A percentile compares a stretch with the other conserved stretches of the same genome.
These are phyloP conservation scores for Dalbergia cultrata DNA, from an alignment of 306 rosid genomes.

Conservation along the genomic window DNA sequence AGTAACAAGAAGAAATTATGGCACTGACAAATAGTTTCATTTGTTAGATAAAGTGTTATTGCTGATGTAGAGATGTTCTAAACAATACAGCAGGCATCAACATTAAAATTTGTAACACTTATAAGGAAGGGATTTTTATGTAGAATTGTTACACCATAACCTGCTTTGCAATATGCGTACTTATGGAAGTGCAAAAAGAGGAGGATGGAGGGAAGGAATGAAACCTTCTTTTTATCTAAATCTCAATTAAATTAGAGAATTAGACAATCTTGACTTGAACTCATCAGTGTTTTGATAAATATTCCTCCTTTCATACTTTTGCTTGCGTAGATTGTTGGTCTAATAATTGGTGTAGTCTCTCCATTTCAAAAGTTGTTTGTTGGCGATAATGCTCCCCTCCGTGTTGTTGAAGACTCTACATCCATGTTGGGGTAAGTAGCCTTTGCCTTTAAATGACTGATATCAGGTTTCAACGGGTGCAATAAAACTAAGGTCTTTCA, in stretches of 20 bases:
- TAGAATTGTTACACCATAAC: no score
- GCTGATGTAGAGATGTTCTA: background rate
- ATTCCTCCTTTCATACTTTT: background rate
- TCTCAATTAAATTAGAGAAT: no score
- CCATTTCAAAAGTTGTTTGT: conserved; percentile 40
- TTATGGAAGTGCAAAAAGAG: no score
- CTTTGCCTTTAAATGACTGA: conserved; percentile 4
- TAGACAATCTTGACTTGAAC: background rate
- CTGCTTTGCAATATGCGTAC: no score
- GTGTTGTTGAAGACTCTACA: conserved; percentile 44
- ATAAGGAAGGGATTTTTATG: no score
- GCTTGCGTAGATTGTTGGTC: conserved; percentile 43
- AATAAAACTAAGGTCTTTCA: background rate
- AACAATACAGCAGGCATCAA: background rate
- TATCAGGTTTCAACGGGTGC: background rate
- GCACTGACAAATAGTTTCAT: no score
- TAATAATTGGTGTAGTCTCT: conserved; percentile 46
- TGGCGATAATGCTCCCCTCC: conserved; percentile 51
- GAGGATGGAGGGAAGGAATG: background rate
- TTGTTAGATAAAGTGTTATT: no score
- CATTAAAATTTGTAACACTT: no score
- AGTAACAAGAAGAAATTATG: no score
- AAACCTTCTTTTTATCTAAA: no score
- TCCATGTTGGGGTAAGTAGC: conserved; percentile 53
- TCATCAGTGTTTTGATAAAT: background rate